phyloP scores from a whole-genome alignment of 2,329 filamentous ascomycete species.

The Scedosporium boydii region DNA sequence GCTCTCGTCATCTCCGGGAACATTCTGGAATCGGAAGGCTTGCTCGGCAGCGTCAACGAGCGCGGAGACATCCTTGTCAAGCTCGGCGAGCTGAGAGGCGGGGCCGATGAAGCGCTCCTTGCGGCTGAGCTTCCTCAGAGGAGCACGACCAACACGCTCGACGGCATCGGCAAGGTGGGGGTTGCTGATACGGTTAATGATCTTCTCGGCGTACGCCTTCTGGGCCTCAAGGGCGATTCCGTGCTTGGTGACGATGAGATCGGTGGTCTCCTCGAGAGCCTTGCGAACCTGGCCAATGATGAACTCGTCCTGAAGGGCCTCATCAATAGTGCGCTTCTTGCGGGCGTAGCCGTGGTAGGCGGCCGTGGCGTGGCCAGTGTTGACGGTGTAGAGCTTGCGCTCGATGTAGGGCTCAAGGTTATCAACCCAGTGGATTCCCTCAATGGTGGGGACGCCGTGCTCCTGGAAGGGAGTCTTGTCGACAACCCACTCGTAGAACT shows the following conservation, averaged over 20 bases:
- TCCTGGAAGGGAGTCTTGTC: slow-evolving; percentile 77
- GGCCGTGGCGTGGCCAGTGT: slow-evolving; percentile 92
- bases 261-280: slow-evolving; percentile 76
- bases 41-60: slow-evolving; percentile 81
- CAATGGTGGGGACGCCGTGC: slow-evolving; percentile 56
- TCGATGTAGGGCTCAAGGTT: slow-evolving; percentile 93
- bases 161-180: slow-evolving; percentile 86
- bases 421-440: slow-evolving; percentile 88
- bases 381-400: slow-evolving; percentile 98
- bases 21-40: slow-evolving; percentile 91
- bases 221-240: slow-evolving; percentile 67
- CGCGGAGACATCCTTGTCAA: slow-evolving; percentile 59
- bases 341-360: slow-evolving; percentile 90
- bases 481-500: slow-evolving; percentile 98
- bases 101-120: slow-evolving; percentile 96
- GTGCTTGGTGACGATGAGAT: slow-evolving; percentile 81
- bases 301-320: slow-evolving; percentile 52
- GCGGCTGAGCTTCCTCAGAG: slow-evolving; percentile 84
- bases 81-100: slow-evolving; percentile 79
- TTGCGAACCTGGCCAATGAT: slow-evolving; percentile 73
- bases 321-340: slow-evolving; percentile 80
- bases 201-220: slow-evolving; percentile 79
- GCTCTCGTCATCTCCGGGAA: slow-evolving; percentile 86
- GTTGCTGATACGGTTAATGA: slow-evolving; percentile 88
- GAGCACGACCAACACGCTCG: slow-evolving; percentile 89